Evolutionary conservation across 805 yeast species (phyloP).

Genomic region (Wickerhamomyces rabaulensis): DNA sequence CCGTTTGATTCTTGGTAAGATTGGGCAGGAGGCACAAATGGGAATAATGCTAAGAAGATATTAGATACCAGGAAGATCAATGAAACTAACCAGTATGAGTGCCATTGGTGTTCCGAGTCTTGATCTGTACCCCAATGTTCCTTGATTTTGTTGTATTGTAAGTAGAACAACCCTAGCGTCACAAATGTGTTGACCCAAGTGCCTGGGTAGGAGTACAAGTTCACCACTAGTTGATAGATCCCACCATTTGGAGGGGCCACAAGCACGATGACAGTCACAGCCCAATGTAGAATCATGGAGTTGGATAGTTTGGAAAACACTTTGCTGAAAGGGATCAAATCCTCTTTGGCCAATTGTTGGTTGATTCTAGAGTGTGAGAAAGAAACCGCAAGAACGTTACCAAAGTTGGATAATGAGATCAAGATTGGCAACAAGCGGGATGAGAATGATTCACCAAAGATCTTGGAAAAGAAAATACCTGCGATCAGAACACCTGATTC

Average conservation of each 20-base stretch:
- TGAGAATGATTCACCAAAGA: constrained; percentile 52
- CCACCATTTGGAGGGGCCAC: constrained; percentile 59
- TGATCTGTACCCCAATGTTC: constrained; percentile 35
- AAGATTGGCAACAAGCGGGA: constrained; percentile 46
- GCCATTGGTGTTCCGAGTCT: constrained; percentile 19
- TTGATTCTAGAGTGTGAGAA: constrained; percentile 57
- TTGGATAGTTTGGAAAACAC: constrained; percentile 38
- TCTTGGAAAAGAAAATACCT: constrained; percentile 51
- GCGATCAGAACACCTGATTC: constrained; percentile 61
- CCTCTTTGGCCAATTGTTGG: constrained; percentile 49
- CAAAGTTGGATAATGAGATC: constrained; percentile 58
- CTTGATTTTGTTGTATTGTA: constrained; percentile 35
- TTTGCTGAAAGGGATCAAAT: constrained; percentile 43
- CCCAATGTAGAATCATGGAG: constrained; percentile 50
- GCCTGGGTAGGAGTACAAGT: constrained; percentile 59
- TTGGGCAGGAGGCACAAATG: constrained; percentile 50
- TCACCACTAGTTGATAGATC: constrained; percentile 58
- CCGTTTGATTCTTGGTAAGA: constrained; percentile 19
- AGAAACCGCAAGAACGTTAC: constrained; percentile 60
- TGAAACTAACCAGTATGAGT: constrained; percentile 25
- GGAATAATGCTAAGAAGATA: constrained; percentile 46
- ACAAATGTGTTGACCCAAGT: constrained; percentile 52
- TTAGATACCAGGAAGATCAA: constrained; percentile 40
- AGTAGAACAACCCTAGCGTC: constrained; percentile 47
- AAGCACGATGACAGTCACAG: constrained; percentile 47